These are phyloP conservation scores for Taxawa tesnikishii DNA, from an alignment of 2,329 filamentous ascomycete species.

Conservation along the genomic window DNA sequence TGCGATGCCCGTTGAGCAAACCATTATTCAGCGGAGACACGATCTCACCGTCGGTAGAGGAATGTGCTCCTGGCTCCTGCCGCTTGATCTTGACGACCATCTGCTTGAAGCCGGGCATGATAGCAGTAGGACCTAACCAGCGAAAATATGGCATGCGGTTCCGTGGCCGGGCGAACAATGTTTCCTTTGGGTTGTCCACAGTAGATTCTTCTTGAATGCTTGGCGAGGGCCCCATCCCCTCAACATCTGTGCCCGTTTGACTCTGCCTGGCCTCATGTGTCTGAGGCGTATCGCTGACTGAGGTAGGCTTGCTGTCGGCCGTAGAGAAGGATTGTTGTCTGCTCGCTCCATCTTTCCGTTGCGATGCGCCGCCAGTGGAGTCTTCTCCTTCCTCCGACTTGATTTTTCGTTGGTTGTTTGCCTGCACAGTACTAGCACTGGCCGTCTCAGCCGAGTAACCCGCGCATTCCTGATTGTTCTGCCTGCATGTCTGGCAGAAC, in stretches of 20 bases:
- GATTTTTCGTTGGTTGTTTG: too few species aligned
- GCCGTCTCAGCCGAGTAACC: constrained; percentile 28
- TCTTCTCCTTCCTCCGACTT: too few species aligned
- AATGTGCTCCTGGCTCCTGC: constrained; percentile 48
- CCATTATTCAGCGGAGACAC: constrained; percentile 14
- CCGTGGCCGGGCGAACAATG: constrained; percentile 23
- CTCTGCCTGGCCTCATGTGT: too few species aligned
- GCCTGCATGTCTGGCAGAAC: constrained; percentile 31
- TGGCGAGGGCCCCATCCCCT: too few species aligned
- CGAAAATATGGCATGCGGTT: constrained; percentile 77
- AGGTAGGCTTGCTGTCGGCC: not conserved
- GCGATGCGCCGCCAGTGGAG: too few species aligned
- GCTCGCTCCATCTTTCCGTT: too few species aligned
- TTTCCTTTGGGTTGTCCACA: not conserved
- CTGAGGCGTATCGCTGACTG: not conserved
- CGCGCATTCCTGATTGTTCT: constrained; percentile 35
- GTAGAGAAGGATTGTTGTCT: too few species aligned
- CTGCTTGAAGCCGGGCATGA: constrained; percentile 84
- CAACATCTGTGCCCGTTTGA: too few species aligned
- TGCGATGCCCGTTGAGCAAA: not conserved
- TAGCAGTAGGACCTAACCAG: constrained; percentile 83
- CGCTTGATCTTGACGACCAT: constrained; percentile 73
- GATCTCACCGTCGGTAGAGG: constrained; percentile 31
- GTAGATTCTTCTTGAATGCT: not conserved
- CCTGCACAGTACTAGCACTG: not conserved